phyloP scores from a whole-genome alignment of 1,284 basidiomycete species.

The Neolentinus lepideus region DNA sequence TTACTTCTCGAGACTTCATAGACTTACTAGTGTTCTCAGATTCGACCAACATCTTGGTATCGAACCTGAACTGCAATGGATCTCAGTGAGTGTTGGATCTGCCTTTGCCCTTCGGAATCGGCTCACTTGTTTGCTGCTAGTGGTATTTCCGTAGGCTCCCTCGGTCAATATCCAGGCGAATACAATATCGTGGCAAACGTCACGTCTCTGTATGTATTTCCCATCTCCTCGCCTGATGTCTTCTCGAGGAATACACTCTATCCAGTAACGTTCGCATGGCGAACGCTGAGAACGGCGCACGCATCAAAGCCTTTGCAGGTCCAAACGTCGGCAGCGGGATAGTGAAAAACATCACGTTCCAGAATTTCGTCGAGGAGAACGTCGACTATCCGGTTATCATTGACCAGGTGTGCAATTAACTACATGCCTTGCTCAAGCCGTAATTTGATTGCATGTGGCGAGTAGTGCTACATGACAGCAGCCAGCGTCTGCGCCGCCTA shows the following conservation, averaged over 20 bases:
- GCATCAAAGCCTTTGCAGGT: slow-evolving; percentile 41
- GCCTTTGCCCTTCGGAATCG: neutral
- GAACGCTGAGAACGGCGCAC: slow-evolving; percentile 42
- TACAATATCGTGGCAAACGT: slow-evolving; percentile 43
- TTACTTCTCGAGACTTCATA: neutral
- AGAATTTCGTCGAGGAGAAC: slow-evolving; percentile 28
- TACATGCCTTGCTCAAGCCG: neutral
- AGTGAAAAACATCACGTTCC: slow-evolving; percentile 33
- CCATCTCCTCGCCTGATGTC: neutral
- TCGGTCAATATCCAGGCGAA: slow-evolving; percentile 41
- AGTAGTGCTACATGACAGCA: slow-evolving; percentile 30
- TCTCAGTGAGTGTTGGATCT: slow-evolving; percentile 24
- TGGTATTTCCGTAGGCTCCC: slow-evolving; percentile 38
- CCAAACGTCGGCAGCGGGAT: slow-evolving; percentile 24
- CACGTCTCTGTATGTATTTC: slow-evolving; percentile 22
- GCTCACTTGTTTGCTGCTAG: slow-evolving; percentile 13
- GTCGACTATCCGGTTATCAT: slow-evolving; percentile 38
- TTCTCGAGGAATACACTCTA: neutral
- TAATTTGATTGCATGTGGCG: neutral
- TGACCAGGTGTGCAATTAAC: slow-evolving; percentile 21
- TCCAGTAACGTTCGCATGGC: slow-evolving; percentile 37
- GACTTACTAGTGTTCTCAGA: slow-evolving; percentile 13
- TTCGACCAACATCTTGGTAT: slow-evolving; percentile 34
- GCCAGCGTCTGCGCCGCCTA: slow-evolving; percentile 21
- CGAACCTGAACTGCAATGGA: slow-evolving; percentile 36